These are phyloP conservation scores for Penicillium sp. DNA, from an alignment of 2,329 filamentous ascomycete genomes.

Conservation along the genomic window DNA sequence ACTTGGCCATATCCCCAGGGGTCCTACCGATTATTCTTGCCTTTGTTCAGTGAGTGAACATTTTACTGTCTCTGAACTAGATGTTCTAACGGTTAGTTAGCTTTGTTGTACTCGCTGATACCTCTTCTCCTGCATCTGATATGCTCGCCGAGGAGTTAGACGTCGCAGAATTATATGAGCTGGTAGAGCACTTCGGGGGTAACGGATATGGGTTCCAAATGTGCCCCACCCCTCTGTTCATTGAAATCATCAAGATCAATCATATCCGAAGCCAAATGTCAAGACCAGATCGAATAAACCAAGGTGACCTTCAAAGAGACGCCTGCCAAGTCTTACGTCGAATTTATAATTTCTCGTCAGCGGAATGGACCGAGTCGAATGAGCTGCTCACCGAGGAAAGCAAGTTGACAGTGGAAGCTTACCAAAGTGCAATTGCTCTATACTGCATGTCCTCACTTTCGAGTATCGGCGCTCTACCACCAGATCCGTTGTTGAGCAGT, in stretches of 20 bases:
- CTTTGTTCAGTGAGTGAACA: slow-evolving; percentile 32
- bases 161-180: slow-evolving; percentile 30
- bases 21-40: slow-evolving; percentile 31
- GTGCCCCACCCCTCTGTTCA: slow-evolving; percentile 38
- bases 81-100: slow-evolving; percentile 18
- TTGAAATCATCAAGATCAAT: slow-evolving; percentile 42
- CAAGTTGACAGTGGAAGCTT: neutral
- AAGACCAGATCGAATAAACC: neutral
- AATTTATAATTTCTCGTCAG: neutral
- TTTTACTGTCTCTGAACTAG: slow-evolving; percentile 5
- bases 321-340: neutral
- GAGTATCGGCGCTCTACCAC: neutral
- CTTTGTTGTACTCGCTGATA: slow-evolving; percentile 40
- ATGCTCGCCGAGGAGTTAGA: slow-evolving; percentile 30
- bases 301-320: neutral
- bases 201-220: slow-evolving; percentile 28
- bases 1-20: slow-evolving; percentile 20
- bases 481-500: neutral
- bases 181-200: slow-evolving; percentile 28
- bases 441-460: slow-evolving; percentile 2
- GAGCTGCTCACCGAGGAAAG: neutral
- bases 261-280: slow-evolving; percentile 32
- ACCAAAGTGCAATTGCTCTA: slow-evolving; percentile 1
- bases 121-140: slow-evolving; percentile 40
- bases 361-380: neutral